Base-by-base conservation (phyloP, 371 early-diverging fungal genomes). In the Rhizopus microsporus region DNA sequence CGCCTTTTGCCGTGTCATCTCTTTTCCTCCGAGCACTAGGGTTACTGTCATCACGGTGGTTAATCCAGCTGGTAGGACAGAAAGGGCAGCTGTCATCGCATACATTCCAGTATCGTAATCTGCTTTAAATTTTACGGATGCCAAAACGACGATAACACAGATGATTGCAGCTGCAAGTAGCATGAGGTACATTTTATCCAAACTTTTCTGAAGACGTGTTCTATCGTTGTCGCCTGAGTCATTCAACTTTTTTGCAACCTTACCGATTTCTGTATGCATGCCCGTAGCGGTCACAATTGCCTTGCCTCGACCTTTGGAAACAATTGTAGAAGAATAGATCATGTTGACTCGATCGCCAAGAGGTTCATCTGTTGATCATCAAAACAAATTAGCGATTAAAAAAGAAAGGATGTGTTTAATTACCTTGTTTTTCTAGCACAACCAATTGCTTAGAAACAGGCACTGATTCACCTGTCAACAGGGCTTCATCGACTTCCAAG, bases 261-360 rank as follows among this genome's bases (percentile, higher is more conserved):
- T 86, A 40, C 96, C 96, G 34, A 96, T 92, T 66, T 93, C 94
- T 4, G 96, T 94, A 5, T 77, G 39, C 82, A 88, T 86, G n/a
- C 94, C 96, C 3, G 89, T 92, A 6, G 84, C 74, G 4, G 90
- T 88, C 15, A 94, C 93, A 50, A 90, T 80, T 32, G 89, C 91
- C 59, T 79, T 83, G n/a, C 85, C 93, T 48, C 88, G 78, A 3
- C 93, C 93, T 51, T 82, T 78, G 10, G 88, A 82, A 33, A 90
- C 84, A 12, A 84, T 75, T 5, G 90, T 90, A 0, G 87, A 82
- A 69, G 87, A 87, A 60, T 89, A 91, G 0, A 86, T 86, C 78
- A 83, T 87, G 57, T 86, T 85, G 39, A 84, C 73, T 55, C 92
- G 89, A 54, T 91, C 92, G 16, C 87, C 89, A 3, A 93, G 70